Evolutionary conservation across 2,329 filamentous ascomycete genomes (phyloP), one percentile per base, ranked within the genome.

Genomic region (Pseudogymnoascus sp.): DNA sequence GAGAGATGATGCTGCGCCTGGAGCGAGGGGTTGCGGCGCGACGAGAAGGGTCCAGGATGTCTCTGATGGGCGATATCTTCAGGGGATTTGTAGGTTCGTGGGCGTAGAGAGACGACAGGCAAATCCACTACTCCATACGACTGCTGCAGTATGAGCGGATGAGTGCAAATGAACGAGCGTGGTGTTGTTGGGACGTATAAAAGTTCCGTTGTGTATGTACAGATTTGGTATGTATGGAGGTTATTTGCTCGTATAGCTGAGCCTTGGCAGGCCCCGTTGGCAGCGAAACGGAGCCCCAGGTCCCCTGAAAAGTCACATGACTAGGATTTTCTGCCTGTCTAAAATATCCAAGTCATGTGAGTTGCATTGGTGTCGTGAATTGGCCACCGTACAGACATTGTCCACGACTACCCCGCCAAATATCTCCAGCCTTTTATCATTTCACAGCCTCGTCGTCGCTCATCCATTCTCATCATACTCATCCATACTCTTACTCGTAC

Each of bases 11-110:
- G 23, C 18, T 42, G 34, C 34, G 59, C 59, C 59, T 60, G 59
- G 59, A 60, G 59, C 59, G 37, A 60, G 59, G 59, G 59, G 59
- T 42, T 38, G 34, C 34, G 34, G 59, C 59, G 34, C 59, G 59
- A 28, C 49, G 49, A 56, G 7, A 56, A 56, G 49, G 49, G 49
- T 56, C 28, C 49, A 56, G 28, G 25, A 21, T 56, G 49, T 56
- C 28, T 31, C 28, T 25, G n/a, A 31, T 53, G 25, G n/a, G 23
- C 14, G 14, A 53, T 53, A 6, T 31, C 25, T 56, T n/a, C n/a
- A 56, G 28, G 49, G 49, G 28, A 14, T 34, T 31, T 34, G 28
- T 56, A 56, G 49, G 49, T 56, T 56, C 16, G 49, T 12, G 49
- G 12, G 28, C 5, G 49, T 34, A 56, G 49, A 34, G 49, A 56